Conservation (phyloP, 306 rosid genomes). For the Rosa rugosa region DNA sequence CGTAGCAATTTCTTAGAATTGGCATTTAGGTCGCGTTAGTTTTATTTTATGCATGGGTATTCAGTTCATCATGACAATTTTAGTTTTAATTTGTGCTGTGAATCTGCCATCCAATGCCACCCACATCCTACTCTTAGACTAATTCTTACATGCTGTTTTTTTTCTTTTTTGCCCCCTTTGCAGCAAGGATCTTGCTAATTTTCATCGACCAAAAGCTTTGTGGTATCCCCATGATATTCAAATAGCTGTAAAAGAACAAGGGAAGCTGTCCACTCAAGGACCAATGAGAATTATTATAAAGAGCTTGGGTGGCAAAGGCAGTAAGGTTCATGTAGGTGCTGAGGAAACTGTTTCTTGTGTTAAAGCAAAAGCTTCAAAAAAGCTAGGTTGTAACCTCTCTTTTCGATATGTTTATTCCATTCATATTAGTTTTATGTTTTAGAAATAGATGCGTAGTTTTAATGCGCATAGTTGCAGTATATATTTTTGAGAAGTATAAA, state of each 20-base stretch:
- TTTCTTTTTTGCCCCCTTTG: slow-evolving; percentile 14
- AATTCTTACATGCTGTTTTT: slow-evolving; percentile 25
- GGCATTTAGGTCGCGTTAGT: neutral
- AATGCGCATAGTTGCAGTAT: neutral
- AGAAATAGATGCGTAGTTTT: neutral
- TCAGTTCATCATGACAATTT: neutral
- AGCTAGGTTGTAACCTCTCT: slow-evolving; percentile 71
- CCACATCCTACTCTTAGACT: slow-evolving; percentile 16
- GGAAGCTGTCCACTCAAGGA: slow-evolving; percentile 71
- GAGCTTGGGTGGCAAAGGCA: slow-evolving; percentile 95
- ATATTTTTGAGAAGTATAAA: neutral
- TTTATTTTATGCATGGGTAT: neutral
- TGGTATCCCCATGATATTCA: slow-evolving; percentile 96
- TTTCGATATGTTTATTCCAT: slow-evolving; percentile 13
- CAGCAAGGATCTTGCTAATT: slow-evolving; percentile 94
- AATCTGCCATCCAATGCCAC: neutral
- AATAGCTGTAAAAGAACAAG: slow-evolving; percentile 77
- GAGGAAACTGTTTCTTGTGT: slow-evolving; percentile 82
- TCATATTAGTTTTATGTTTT: slow-evolving; percentile 14
- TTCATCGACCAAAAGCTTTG: slow-evolving; percentile 92
- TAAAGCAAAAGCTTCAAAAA: slow-evolving; percentile 85
- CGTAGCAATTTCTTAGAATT: neutral
- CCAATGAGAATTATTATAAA: slow-evolving; percentile 81
- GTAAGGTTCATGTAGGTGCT: slow-evolving; percentile 73
- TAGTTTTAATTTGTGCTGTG: neutral